phyloP scores from a whole-genome alignment of 2,329 filamentous ascomycete genomes.

The Fonsecaea pedrosoi region DNA sequence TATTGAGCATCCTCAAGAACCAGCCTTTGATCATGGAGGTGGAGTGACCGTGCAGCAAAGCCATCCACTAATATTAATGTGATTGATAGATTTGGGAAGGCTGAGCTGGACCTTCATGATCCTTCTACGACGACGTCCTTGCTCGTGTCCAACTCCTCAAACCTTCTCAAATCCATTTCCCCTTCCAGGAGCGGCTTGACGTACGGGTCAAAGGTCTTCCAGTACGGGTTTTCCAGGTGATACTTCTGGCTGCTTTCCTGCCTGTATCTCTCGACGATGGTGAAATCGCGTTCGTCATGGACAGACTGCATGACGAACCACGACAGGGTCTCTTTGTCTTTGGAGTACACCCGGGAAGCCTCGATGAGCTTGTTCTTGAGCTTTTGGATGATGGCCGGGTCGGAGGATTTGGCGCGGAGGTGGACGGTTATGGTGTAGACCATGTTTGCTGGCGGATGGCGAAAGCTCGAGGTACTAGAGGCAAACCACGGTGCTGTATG shows the following conservation, averaged over 20 bases:
- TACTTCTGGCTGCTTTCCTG: conserved; percentile 70
- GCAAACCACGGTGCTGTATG: no score
- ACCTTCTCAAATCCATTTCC: conserved; percentile 72
- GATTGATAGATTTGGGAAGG: neutral
- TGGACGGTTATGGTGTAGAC: conserved; percentile 42
- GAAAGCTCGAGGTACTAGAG: neutral
- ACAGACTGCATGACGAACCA: conserved; percentile 82
- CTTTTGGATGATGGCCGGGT: conserved; percentile 68
- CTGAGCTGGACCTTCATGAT: neutral
- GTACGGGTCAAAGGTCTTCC: conserved; percentile 73
- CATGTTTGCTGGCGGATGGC: conserved; percentile 24
- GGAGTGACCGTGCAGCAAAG: neutral
- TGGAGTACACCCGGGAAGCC: conserved; percentile 73
- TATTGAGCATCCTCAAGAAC: neutral
- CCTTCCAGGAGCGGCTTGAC: conserved; percentile 70
- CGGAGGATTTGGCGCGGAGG: conserved; percentile 71
- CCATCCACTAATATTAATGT: neutral
- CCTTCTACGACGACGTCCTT: conserved; percentile 36
- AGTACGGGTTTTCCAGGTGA: conserved; percentile 73
- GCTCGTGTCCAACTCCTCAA: conserved; percentile 69
- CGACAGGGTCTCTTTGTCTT: conserved; percentile 72
- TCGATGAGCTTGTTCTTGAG: conserved; percentile 75
- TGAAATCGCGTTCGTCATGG: conserved; percentile 72
- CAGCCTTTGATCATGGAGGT: neutral
- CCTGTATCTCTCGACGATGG: conserved; percentile 75